Percentiles rank a stretch among this genome's conserved stretches.
Conservation (phyloP, 768 basidiomycete genomes). For the Mycena vulgaris region DNA sequence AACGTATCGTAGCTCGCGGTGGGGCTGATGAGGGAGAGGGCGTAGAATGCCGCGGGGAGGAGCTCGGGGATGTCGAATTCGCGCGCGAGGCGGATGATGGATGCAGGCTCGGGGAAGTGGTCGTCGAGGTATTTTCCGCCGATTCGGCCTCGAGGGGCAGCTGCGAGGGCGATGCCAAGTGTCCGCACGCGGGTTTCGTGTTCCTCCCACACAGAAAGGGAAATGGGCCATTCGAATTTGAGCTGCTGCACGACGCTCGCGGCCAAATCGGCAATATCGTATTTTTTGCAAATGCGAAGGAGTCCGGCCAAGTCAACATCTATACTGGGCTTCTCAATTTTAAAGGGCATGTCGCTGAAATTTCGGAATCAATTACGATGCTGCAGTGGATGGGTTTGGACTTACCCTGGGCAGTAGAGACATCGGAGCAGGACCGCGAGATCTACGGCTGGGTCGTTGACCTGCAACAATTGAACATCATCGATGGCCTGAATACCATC, state of each 20-base stretch:
- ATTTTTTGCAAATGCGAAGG: conserved; percentile 10
- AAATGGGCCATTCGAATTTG: conserved; percentile 16
- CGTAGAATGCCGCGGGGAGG: conserved; percentile 16
- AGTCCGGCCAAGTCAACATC: background rate
- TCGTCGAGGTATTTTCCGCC: background rate
- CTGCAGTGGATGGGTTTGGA: too few relatives aligned
- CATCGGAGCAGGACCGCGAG: background rate
- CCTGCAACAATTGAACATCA: background rate
- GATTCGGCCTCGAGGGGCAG: background rate
- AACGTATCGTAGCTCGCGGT: background rate
- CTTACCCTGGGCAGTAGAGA: background rate
- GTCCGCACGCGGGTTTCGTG: conserved; percentile 3
- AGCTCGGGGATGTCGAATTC: conserved; percentile 17
- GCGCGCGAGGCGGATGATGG: conserved; percentile 13
- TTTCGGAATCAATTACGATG: background rate
- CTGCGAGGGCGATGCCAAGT: background rate
- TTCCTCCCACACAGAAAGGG: background rate
- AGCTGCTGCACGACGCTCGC: background rate
- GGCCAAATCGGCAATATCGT: background rate
- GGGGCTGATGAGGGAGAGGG: conserved; percentile 16
- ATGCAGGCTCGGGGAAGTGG: conserved; percentile 9
- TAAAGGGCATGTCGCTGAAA: conserved; percentile 6
- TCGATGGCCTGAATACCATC: background rate
- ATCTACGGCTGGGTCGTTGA: background rate
- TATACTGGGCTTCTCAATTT: background rate